Base-by-base conservation (phyloP, 2,329 filamentous ascomycete species). In the Aspergillus novoparasiticus region DNA sequence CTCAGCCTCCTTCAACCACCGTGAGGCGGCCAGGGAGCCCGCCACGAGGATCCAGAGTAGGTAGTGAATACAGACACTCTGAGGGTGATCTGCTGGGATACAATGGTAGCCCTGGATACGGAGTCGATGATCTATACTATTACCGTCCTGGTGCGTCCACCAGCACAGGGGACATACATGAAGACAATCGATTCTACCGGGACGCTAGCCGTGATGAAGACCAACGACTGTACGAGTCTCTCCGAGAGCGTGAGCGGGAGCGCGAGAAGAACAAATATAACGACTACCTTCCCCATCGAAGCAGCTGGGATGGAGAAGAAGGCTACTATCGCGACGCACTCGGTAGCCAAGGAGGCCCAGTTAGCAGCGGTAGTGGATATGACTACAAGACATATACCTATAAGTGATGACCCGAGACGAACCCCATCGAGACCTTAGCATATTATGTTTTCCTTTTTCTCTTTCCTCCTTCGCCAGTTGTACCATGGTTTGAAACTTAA, bases 271-370 rank as follows among this genome's bases (percentile, higher is more conserved):
- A 57, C 50, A 70, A 69, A 36, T 71, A 75, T 57, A 68, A 70
- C 43, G 71, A 73, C 50, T 68, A 72, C 46, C 59, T 60, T 6
- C 58, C 66, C 16, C 63, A 68, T 19, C 70, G 72, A 43, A 67
- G 69, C 39, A 73, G 66, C 53, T 77, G 77, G 62, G 69, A 65
- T 30, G 70, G 61, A 48, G 76, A 76, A 21, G 78, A 80, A 28
- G 77, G 79, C n/a, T 79, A 78, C 69, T 79, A 80, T 60, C 74
- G 77, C 30, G 73, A 75, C 6, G 57, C 73, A 55, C 65, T 73
- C 34, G 73, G 72, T 59, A 71, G 73, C 39, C 72, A 75, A 41
- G 73, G 66, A 62, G 70, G 70, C 30, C 68, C 68, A 34, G 68
- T 72, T 46, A 61, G 61, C 48, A 68, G 65, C 9, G 66, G 65